Evolutionary conservation across 192 early-diverging fungal species (phyloP), one percentile per base, ranked within the genome.

Genomic region (Gryganskiella cystojenkinii): DNA sequence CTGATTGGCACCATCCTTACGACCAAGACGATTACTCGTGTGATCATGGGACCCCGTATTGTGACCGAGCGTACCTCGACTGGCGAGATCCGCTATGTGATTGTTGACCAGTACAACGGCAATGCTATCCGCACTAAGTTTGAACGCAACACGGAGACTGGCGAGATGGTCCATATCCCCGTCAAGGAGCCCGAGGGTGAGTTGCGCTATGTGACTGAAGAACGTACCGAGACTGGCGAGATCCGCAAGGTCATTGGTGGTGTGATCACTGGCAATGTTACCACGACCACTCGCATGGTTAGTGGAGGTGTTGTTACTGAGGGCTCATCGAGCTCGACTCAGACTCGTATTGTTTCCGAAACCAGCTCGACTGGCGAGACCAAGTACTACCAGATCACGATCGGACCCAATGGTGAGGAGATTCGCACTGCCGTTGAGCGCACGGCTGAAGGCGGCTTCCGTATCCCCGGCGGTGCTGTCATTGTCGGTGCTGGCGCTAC

Each of bases 181-280:
- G 74, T 78, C 55, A 78, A 78, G 66, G 74, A 78, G 49, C 73
- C 73, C 43, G 73, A 78, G 73, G 73, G 73, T 68, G 73, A 78
- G 40, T 40, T 78, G 47, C 73, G 73, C 56, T 78, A 78, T 64
- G 73, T 78, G 2, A 78, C 42, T 14, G 65, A 78, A 40, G 73
- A 78, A 65, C 53, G 46, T 27, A 68, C 73, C 46, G 73, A 78
- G 55, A 35, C 73, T 34, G 73, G 73, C 35, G 73, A 78, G 61
- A 68, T 68, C 52, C 73, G 66, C 49, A 78, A 68, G 74, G 74
- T 78, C 33, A 64, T 78, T 54, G 74, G 74, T 40, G 56, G 51
- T 45, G 64, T 78, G 30, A 78, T 78, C 33, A 78, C 74, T 40
- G 74, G 74, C 63, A 78, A 78, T 44, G 74, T 78, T 42, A 69